phyloP scores from a whole-genome alignment of 805 yeast species.

The Blastobotrys americana region DNA sequence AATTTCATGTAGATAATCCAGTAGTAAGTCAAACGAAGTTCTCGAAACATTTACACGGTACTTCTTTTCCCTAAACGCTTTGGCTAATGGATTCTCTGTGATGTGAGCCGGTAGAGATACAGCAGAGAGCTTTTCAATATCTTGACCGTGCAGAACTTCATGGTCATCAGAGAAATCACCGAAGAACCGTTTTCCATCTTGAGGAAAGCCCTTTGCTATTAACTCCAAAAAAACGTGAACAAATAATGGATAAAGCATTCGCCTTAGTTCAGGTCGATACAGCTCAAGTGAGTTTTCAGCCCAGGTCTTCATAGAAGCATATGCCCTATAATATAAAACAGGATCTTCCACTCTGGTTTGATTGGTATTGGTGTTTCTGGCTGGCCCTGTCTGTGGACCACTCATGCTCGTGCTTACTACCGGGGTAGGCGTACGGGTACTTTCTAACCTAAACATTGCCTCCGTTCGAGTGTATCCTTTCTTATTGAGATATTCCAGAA shows the following conservation, averaged over 20 bases:
- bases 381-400: constrained; percentile 24
- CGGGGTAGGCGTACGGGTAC: constrained; percentile 31
- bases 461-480: constrained; percentile 94
- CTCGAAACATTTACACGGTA: constrained; percentile 71
- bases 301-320: constrained; percentile 76
- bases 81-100: constrained; percentile 74
- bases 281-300: constrained; percentile 84
- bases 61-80: constrained; percentile 62
- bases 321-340: constrained; percentile 69
- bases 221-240: constrained; percentile 81
- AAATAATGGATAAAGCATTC: constrained; percentile 86
- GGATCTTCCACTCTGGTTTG: constrained; percentile 41
- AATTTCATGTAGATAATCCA: constrained; percentile 84
- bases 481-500: constrained; percentile 83
- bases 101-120: constrained; percentile 75
- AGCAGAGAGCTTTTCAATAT: constrained; percentile 62
- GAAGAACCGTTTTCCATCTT: constrained; percentile 63
- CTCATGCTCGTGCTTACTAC: constrained; percentile 28
- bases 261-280: constrained; percentile 77
- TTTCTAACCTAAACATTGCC: constrained; percentile 83
- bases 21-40: constrained; percentile 74
- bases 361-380: background rate
- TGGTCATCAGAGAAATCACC: constrained; percentile 71
- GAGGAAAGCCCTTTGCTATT: constrained; percentile 52
- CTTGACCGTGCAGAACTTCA: constrained; percentile 66